phyloP scores from a whole-genome alignment of 345 rosid genomes.

The Anastatica hierochuntica region DNA sequence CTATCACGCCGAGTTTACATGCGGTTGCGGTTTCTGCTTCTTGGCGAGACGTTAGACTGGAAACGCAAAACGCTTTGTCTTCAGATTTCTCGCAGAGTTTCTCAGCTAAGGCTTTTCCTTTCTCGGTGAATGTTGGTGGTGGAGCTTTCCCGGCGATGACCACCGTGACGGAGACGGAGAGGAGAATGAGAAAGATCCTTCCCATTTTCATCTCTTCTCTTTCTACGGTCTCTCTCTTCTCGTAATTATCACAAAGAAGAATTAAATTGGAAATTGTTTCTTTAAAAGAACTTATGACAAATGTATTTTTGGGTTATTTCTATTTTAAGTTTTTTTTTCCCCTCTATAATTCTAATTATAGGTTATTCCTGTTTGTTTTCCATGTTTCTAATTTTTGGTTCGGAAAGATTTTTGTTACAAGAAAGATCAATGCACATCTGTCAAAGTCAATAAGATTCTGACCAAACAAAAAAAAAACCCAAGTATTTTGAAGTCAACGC shows the following conservation, averaged over 20 bases:
- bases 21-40: conserved; percentile 33
- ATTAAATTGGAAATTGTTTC: background rate
- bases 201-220: conserved; percentile 5
- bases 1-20: conserved; percentile 36
- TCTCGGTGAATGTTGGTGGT: conserved; percentile 27
- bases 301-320: conserved; percentile 13
- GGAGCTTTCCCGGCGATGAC: conserved; percentile 20
- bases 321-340: background rate
- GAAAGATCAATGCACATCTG: too few species aligned
- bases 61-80: conserved; percentile 37
- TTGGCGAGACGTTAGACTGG: conserved; percentile 33
- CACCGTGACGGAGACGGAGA: conserved; percentile 16
- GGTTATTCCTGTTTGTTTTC: conserved; percentile 5
- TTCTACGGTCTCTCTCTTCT: background rate
- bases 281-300: background rate
- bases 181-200: conserved; percentile 15
- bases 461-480: too few species aligned
- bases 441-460: too few species aligned
- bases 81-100: conserved; percentile 32
- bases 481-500: too few species aligned
- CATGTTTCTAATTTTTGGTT: conserved; percentile 9
- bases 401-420: conserved; percentile 1
- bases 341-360: conserved; percentile 1
- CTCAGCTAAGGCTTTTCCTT: conserved; percentile 22
- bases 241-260: background rate